Evolutionary conservation across 805 yeast species (phyloP).

Genomic region (Teunomyces funiuensis): DNA sequence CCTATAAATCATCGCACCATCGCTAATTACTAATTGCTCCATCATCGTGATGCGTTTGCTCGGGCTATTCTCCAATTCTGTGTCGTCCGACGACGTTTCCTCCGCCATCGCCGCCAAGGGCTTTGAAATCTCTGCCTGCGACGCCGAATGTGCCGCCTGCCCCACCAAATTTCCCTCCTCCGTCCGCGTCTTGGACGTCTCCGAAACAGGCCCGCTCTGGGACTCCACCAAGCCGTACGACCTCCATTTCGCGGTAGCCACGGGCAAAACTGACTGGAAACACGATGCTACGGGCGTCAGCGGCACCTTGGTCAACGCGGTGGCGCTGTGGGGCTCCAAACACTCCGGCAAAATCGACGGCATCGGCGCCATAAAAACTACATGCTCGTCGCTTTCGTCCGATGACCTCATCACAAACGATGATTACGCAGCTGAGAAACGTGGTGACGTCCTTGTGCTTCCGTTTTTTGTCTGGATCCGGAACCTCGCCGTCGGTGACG

Average conservation of each 20-base stretch:
- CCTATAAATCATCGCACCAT: no score
- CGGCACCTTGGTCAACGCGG: constrained; percentile 46
- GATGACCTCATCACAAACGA: constrained; percentile 41
- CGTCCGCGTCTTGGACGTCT: constrained; percentile 41
- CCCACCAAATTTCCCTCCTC: constrained; percentile 51
- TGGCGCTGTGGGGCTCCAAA: constrained; percentile 37
- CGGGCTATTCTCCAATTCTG: background rate
- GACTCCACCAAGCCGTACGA: constrained; percentile 69
- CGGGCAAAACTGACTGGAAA: constrained; percentile 83
- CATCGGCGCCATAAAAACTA: constrained; percentile 43
- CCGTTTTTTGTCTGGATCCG: constrained; percentile 76
- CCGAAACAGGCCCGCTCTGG: constrained; percentile 51
- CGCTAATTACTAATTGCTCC: background rate
- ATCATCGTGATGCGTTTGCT: constrained; percentile 6
- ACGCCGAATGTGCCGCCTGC: constrained; percentile 57
- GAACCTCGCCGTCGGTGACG: constrained; percentile 46
- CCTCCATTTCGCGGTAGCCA: constrained; percentile 75
- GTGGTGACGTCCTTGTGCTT: constrained; percentile 62
- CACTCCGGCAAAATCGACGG: constrained; percentile 16
- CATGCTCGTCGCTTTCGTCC: constrained; percentile 55
- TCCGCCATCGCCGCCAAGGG: constrained; percentile 14
- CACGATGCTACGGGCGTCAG: constrained; percentile 60
- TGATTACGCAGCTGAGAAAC: constrained; percentile 40
- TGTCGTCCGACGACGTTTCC: background rate
- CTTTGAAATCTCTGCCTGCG: constrained; percentile 45